Percentiles rank a stretch among this genome's conserved stretches.
Conservation (phyloP, 495 filamentous ascomycete genomes). For the Halenospora varia region DNA sequence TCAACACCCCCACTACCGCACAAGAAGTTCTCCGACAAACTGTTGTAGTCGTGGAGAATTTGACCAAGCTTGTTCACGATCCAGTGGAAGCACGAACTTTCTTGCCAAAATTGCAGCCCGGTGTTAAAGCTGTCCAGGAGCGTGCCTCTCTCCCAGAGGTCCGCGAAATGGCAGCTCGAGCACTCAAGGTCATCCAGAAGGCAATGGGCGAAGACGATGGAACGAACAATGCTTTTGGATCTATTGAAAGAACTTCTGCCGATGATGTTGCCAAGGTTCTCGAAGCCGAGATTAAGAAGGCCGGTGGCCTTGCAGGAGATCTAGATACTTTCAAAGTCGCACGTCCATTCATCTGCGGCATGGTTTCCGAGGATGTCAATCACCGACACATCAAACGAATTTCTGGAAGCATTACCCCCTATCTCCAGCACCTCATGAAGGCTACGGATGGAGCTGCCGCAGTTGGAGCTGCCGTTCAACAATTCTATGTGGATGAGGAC, state of each 20-base stretch:
- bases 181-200: conserved; percentile 84
- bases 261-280: conserved; percentile 76
- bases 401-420: conserved; percentile 58
- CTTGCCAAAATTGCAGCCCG: conserved; percentile 91
- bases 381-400: conserved; percentile 75
- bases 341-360: conserved; percentile 72
- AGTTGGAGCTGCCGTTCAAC: conserved; percentile 61
- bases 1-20: conserved; percentile 83
- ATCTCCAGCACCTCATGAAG: conserved; percentile 67
- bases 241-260: conserved; percentile 62
- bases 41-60: conserved; percentile 95
- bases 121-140: conserved; percentile 83
- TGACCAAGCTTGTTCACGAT: conserved; percentile 98
- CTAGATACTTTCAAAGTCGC: conserved; percentile 63
- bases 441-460: conserved; percentile 48
- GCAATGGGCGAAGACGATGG: conserved; percentile 77
- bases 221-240: conserved; percentile 46
- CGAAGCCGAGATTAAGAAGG: conserved; percentile 67
- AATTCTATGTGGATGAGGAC: conserved; percentile 75
- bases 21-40: conserved; percentile 96
- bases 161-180: conserved; percentile 79
- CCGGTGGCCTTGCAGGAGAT: conserved; percentile 57
- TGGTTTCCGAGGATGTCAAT: conserved; percentile 89
- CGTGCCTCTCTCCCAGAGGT: conserved; percentile 93
- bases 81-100: conserved; percentile 94